Base-by-base conservation (phyloP, 108 stramenopile genomes). In the Nitzschia putrida region DNA sequence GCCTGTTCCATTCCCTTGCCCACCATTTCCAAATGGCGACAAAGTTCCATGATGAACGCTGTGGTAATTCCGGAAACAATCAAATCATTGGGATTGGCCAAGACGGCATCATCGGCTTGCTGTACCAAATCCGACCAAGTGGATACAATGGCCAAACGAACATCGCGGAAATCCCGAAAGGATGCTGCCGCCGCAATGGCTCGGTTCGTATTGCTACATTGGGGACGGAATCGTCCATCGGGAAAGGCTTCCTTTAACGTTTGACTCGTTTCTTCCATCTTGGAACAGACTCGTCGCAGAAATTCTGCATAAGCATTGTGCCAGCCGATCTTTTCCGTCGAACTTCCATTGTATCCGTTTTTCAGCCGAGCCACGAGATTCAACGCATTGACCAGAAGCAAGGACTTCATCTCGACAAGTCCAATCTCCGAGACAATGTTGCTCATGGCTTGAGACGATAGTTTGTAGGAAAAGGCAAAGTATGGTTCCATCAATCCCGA, bases 141-240 rank as follows among this genome's bases (percentile, higher is more conserved):
- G 10, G 72, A 64, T 23, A 73, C 20, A 29, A 50, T 64, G n/a
- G 25, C 14, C 26, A 73, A 53, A 50, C 72, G 61, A 16, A 73
- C 52, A 50, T 73, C 72, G 3, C 54, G 65, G 37, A 75, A 58
- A 61, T 69, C 66, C 0, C 74, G 74, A 20, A 75, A 75, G 14
- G 66, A 34, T 11, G 74, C 54, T 5, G 74, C 74, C 12, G 74
- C 66, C 0, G 57, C 12, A 21, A 75, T 55, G 53, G 74, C 66
- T 52, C 26, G 20, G 7, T 37, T 14, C 12, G 40, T 47, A 34
- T 72, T 64, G 12, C 34, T 23, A 64, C 25, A 22, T 37, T 69
- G 55, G 24, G 68, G 68, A 14, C 56, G 68, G 26, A 69, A 57
- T 14, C 54, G 40, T 10, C 56, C 68, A 26, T 69, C 68, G 7